Evolutionary conservation across 768 basidiomycete species (phyloP).

Genomic region (Tephrocybe sp.): DNA sequence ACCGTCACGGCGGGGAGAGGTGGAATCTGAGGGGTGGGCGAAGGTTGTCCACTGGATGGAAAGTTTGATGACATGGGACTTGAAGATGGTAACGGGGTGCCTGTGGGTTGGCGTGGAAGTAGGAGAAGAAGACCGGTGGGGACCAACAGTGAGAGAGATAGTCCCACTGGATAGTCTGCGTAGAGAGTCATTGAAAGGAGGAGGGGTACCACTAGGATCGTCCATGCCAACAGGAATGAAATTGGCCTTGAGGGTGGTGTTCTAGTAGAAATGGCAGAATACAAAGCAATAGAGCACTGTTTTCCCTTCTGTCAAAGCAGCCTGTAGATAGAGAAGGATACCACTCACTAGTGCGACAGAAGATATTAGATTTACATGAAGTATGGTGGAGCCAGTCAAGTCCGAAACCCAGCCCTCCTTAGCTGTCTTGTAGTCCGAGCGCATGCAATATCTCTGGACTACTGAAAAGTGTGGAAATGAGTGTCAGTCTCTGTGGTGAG

Average conservation of each 20-base stretch:
- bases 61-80: conserved; percentile 12
- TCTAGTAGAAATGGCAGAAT: conserved; percentile 58
- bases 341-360: conserved; percentile 33
- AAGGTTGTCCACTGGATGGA: conserved; percentile 5
- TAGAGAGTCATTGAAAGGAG: conserved; percentile 80
- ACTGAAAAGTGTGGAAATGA: not conserved
- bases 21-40: conserved; percentile 24
- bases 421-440: conserved; percentile 58
- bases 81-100: conserved; percentile 54
- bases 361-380: conserved; percentile 70
- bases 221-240: conserved; percentile 53
- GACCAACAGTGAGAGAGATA: conserved; percentile 49
- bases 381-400: conserved; percentile 67
- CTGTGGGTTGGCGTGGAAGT: conserved; percentile 38
- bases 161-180: conserved; percentile 52
- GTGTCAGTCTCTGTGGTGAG: no score
- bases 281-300: conserved; percentile 72
- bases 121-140: conserved; percentile 46
- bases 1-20: conserved; percentile 77
- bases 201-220: conserved; percentile 72
- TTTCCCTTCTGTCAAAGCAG: not conserved
- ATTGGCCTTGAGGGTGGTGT: conserved; percentile 35
- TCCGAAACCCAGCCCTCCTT: conserved; percentile 86
- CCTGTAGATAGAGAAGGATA: not conserved
- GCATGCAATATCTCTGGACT: conserved; percentile 2